Conservation (phyloP, 371 early-diverging fungal species). For the Nematocida ironsii region DNA sequence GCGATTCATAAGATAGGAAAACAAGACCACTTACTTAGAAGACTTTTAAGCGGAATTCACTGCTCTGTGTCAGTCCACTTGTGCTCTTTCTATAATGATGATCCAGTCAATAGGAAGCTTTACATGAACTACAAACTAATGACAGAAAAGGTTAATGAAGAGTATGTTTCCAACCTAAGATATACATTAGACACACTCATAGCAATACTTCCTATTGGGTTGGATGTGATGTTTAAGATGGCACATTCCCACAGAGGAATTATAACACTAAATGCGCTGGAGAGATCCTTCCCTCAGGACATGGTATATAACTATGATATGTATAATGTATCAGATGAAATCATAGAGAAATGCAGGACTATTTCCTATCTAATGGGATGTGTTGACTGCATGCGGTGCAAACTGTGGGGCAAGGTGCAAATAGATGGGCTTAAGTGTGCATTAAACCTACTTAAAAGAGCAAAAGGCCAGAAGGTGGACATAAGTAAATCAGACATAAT, state of each 20-base stretch:
- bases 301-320: background rate
- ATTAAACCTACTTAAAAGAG: slow-evolving; percentile 7
- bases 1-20: slow-evolving; percentile 13
- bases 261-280: background rate
- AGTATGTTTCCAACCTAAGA: slow-evolving; percentile 17
- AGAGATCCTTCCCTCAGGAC: slow-evolving; percentile 2
- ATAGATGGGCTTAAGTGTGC: slow-evolving; percentile 53
- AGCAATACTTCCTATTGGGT: slow-evolving; percentile 25
- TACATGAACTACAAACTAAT: slow-evolving; percentile 54
- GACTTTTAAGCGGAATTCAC: slow-evolving; percentile 26
- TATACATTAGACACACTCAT: slow-evolving; percentile 41
- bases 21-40: slow-evolving; percentile 21
- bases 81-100: slow-evolving; percentile 45
- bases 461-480: background rate
- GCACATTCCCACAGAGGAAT: background rate
- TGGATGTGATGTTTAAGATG: background rate
- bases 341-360: background rate
- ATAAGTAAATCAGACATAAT: slow-evolving; percentile 9
- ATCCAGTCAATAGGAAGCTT: slow-evolving; percentile 8
- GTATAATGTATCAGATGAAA: background rate
- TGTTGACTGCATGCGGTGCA: slow-evolving; percentile 52
- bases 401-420: slow-evolving; percentile 59
- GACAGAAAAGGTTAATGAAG: slow-evolving; percentile 11
- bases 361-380: slow-evolving; percentile 27
- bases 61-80: slow-evolving; percentile 37